Conservation (phyloP, 176 grass and related monocot genomes). For the Hyparrhenia diplandra region DNA sequence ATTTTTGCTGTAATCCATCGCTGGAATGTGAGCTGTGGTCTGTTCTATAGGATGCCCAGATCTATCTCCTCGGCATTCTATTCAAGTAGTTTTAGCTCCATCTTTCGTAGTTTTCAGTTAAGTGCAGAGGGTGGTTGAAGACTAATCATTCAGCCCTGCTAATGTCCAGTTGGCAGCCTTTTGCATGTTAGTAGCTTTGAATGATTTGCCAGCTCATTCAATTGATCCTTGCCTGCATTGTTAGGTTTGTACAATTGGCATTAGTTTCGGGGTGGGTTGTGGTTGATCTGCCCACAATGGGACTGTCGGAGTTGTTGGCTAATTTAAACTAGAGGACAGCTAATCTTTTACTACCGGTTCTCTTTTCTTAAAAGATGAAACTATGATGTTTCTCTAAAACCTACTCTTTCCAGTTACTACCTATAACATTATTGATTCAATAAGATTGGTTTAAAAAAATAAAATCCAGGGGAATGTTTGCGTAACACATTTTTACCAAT, state of each 20-base stretch:
- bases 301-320: constrained; percentile 10
- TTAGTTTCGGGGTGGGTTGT: constrained; percentile 12
- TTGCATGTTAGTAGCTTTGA: constrained; percentile 13
- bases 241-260: constrained; percentile 33
- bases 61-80: neutral
- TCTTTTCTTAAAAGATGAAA: neutral
- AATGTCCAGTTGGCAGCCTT: neutral
- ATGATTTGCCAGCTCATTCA: constrained; percentile 8
- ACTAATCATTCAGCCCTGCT: neutral
- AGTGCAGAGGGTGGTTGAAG: constrained; percentile 1
- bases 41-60: neutral
- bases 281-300: constrained; percentile 19
- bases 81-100: neutral
- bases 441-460: neutral
- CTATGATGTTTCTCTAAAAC: neutral
- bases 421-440: neutral
- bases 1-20: neutral
- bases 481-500: neutral
- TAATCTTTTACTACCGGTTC: neutral
- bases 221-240: constrained; percentile 8
- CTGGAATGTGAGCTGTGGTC: neutral
- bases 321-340: constrained; percentile 21
- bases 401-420: neutral
- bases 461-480: neutral
- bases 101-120: neutral